These are phyloP conservation scores for Boletus eberwhitei DNA, from an alignment of 768 basidiomycete genomes.

Conservation along the genomic window DNA sequence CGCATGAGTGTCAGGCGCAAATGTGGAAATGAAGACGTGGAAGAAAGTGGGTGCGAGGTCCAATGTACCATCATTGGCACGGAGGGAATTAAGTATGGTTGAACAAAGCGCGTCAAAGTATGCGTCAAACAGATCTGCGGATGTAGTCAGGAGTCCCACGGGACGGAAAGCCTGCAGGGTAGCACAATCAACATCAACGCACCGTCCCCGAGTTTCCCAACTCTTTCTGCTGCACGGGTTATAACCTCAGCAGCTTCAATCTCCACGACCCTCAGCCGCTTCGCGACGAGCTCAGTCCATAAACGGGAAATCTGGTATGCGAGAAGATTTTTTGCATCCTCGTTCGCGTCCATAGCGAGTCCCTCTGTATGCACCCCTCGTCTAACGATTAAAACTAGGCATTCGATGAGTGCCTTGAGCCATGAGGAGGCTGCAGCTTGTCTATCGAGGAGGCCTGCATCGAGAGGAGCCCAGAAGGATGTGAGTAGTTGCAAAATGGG, in stretches of 20 bases:
- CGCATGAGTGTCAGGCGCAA: conserved; percentile 19
- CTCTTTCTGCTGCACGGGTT: conserved; percentile 42
- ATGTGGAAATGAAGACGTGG: conserved; percentile 41
- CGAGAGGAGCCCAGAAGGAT: conserved; percentile 81
- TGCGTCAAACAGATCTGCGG: conserved; percentile 43
- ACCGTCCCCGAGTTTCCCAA: conserved; percentile 42
- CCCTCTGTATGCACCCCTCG: conserved; percentile 5
- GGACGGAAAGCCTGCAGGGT: conserved; percentile 23
- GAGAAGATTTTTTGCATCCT: conserved; percentile 33
- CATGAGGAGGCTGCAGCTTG: conserved; percentile 43
- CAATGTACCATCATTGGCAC: not conserved
- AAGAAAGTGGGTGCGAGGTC: conserved; percentile 44
- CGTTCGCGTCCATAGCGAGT: not conserved
- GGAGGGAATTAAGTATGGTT: conserved; percentile 5
- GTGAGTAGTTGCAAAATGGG: conserved; percentile 55
- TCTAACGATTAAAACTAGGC: conserved; percentile 54
- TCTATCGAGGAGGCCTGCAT: conserved; percentile 33
- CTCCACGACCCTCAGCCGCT: conserved; percentile 47
- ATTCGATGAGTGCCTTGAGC: conserved; percentile 73
- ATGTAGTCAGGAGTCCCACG: conserved; percentile 3
- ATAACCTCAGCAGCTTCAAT: conserved; percentile 42
- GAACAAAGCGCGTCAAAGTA: conserved; percentile 46
- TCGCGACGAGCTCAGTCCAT: conserved; percentile 46
- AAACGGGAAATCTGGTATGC: conserved; percentile 42
- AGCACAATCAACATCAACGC: conserved; percentile 25